Percentiles rank a stretch among this genome's conserved stretches.
phyloP scores from a whole-genome alignment of 169 alveolate genomes.

The Neospora caninum region DNA sequence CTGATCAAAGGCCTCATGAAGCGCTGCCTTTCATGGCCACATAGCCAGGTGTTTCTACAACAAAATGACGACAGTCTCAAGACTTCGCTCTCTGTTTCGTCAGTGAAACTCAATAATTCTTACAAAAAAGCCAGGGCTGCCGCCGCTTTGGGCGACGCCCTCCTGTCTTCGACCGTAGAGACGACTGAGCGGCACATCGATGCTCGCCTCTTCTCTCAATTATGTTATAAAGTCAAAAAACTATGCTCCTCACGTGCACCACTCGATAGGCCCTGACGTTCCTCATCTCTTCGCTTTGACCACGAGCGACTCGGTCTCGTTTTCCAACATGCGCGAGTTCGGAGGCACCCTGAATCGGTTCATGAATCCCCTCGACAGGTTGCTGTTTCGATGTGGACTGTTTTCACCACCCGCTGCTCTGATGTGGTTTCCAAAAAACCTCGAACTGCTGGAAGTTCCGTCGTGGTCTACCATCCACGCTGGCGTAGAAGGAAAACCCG shows the following conservation, averaged over 20 bases:
- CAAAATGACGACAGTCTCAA: too few species aligned
- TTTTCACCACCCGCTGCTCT: neutral
- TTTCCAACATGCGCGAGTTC: neutral
- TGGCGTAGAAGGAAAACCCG: conserved; percentile 8
- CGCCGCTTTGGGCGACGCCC: neutral
- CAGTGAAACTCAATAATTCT: neutral
- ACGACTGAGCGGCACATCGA: neutral
- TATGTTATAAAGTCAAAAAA: too few species aligned
- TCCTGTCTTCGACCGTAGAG: neutral
- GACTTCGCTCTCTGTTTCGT: too few species aligned
- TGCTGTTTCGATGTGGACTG: neutral
- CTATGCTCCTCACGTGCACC: neutral
- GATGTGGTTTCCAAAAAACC: neutral
- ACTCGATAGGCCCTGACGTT: neutral
- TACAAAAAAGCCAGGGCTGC: neutral
- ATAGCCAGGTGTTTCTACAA: too few species aligned
- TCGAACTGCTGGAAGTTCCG: neutral
- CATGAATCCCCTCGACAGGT: neutral
- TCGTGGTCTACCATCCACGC: neutral
- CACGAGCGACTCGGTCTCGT: neutral
- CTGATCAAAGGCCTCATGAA: too few species aligned
- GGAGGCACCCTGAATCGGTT: neutral
- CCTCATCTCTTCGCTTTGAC: neutral
- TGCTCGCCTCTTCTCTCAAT: neutral
- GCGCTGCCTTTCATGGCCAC: too few species aligned